Base-by-base conservation (phyloP, 352 stramenopile genomes). In the Phytophthora idaei region DNA sequence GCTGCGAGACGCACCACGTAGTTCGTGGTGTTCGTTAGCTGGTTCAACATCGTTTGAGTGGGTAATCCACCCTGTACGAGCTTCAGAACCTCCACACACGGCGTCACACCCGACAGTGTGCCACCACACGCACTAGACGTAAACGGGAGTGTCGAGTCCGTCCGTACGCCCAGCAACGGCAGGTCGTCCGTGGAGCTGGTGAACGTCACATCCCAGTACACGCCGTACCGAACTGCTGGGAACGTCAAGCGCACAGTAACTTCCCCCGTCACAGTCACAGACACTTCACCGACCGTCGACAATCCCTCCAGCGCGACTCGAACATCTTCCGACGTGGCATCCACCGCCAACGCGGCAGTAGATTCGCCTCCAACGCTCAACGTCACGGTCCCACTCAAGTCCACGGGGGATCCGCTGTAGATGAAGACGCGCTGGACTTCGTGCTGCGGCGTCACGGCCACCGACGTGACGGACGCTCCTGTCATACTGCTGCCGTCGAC, bases 371-470 rank as follows among this genome's bases (percentile, higher is more conserved):
- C 88, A 61, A 94, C 85, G 21, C 70, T 84, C 29, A 97, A 31
- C 36, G 68, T 68, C n/a, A 96, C 57, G 0, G 61, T 68, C 0
- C 89, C 87, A 7, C 73, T 64, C 0, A 94, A 48, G 44, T 93
- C 84, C 4, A 90, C 71, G n/a, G 74, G 78, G 3, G 78, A 92
- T 29, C 74, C 69, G 0, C 68, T 78, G 32, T 82, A 92, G 41
- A 92, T 73, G 42, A 88, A 85, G 2, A 97, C 59, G n/a, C 90
- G 81, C 37, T 95, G 85, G 1, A 95, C 71, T 59, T 94, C 87
- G 12, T 67, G 55, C 11, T 62, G 15, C 0, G 81, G 67, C 9
- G 27, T 57, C 0, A 90, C 71, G 0, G 49, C 32, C 0, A 89
- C 41, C 5, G 62, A 77, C 6, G 73, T 55, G 17, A 74, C 67